phyloP scores from a whole-genome alignment of 352 stramenopile genomes.

The Hyaloperonospora arabidopsidis region DNA sequence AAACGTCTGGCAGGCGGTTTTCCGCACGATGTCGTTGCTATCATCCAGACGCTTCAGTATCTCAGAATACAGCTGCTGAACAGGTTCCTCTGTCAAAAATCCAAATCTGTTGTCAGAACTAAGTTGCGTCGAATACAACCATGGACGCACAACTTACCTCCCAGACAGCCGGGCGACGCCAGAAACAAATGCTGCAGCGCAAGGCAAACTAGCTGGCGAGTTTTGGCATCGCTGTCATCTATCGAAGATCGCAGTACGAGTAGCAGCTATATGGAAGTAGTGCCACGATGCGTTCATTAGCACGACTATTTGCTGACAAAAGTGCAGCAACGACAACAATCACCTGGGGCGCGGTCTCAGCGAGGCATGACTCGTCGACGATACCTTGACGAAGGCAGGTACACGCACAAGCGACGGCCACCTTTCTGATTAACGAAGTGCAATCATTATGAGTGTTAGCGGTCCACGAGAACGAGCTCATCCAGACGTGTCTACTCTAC shows the following conservation, averaged over 20 bases:
- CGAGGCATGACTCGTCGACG: constrained; percentile 68
- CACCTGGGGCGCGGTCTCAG: constrained; percentile 75
- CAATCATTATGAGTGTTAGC: constrained; percentile 7
- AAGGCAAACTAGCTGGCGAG: constrained; percentile 82
- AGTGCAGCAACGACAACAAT: neutral
- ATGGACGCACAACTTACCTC: constrained; percentile 30
- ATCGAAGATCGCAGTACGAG: constrained; percentile 85
- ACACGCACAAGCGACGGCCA: constrained; percentile 80
- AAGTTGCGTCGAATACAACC: neutral
- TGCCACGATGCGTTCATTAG: constrained; percentile 1
- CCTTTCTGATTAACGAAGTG: constrained; percentile 52
- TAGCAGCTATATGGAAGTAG: constrained; percentile 55
- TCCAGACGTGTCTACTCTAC: constrained; percentile 18
- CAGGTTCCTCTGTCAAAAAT: constrained; percentile 64
- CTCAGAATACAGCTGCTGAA: constrained; percentile 87
- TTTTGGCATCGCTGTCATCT: constrained; percentile 84
- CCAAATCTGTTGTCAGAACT: constrained; percentile 6
- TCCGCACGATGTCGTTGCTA: constrained; percentile 86
- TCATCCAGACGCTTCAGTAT: constrained; percentile 90
- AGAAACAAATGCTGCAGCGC: constrained; percentile 83
- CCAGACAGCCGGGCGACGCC: constrained; percentile 63
- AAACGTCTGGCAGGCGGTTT: constrained; percentile 82
- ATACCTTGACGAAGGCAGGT: constrained; percentile 73
- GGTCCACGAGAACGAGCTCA: neutral
- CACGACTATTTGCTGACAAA: neutral